Percentiles rank a stretch among this genome's conserved stretches.
Conservation (phyloP, 192 early-diverging fungal genomes). For the Backusella circina region DNA sequence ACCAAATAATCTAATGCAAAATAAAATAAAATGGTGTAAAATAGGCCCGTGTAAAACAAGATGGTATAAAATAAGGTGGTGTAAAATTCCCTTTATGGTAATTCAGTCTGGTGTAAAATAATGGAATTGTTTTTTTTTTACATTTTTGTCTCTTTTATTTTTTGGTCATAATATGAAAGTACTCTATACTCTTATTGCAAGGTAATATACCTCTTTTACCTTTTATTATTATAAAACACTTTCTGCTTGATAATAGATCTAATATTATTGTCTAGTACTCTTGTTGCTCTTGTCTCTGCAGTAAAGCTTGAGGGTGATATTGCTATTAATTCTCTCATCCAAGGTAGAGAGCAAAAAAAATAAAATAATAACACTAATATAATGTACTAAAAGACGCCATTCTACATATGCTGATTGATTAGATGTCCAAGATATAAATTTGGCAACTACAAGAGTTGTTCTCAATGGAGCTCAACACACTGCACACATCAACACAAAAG, state of each 20-base stretch:
- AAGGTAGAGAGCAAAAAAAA: background rate
- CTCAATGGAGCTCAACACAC: constrained; percentile 9
- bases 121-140: background rate
- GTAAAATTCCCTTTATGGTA: too few relatives aligned
- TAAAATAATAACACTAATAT: background rate
- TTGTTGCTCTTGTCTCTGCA: background rate
- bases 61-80: too few relatives aligned
- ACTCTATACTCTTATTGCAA: background rate
- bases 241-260: background rate
- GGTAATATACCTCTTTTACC: background rate
- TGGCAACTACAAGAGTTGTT: background rate
- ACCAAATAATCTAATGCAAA: too few relatives aligned
- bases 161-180: background rate
- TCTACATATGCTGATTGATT: background rate
- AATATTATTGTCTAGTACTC: background rate
- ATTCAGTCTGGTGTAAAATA: too few relatives aligned
- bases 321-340: background rate
- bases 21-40: too few relatives aligned
- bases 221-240: background rate
- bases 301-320: constrained; percentile 3
- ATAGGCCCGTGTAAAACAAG: too few relatives aligned
- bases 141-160: background rate
- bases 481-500: background rate
- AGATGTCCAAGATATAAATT: background rate
- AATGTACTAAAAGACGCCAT: too few relatives aligned